Evolutionary conservation across 2,329 filamentous ascomycete genomes (phyloP), one percentile per base, ranked within the genome.

Genomic region (Trichophyton rubrum): DNA sequence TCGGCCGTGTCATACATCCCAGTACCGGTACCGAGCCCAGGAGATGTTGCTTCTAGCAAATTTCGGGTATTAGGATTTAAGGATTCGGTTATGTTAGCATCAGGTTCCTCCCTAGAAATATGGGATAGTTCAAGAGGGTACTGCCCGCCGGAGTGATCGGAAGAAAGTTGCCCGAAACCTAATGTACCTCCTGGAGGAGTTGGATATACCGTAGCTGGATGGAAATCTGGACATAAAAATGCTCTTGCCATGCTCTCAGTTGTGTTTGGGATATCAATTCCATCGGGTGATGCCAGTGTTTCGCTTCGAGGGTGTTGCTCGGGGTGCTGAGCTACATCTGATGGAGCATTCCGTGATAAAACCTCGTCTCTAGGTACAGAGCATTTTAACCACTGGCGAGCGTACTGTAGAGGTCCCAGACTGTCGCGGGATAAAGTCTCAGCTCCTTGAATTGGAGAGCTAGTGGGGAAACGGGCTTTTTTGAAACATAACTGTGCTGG

Each of bases 191-290:
- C 79, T 58, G 79, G 79, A 4, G 79, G 79, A 6, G 79, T 82
- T 11, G 79, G 79, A 68, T 82, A 81, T 33, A 82, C 77, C 58
- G 78, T 70, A 61, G 71, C 74, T 53, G 72, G 68, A 30, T 74
- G 72, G 15, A 78, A 67, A 56, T 78, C 76, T 17, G 71, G 70
- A 56, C 72, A 73, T 60, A 72, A 67, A 3, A 73, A 67, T 49
- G 70, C 67, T 59, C 72, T 69, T 43, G 74, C 73, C 43, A 76
- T 67, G 58, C 74, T 76, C 58, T 74, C 72, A 27, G 72, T 63
- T 5, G 65, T 66, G 35, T 72, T 73, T 11, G 66, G 59, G 38
- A 66, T 56, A 40, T 70, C 71, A 13, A 58, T n/a, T 15, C 22
- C 40, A 24, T 43, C 13, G 4, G 55, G 55, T 1, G 55, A 57